Evolutionary conservation across 1,139 yeast genomes (phyloP).

Genomic region (Suhomyces bokatorum): DNA sequence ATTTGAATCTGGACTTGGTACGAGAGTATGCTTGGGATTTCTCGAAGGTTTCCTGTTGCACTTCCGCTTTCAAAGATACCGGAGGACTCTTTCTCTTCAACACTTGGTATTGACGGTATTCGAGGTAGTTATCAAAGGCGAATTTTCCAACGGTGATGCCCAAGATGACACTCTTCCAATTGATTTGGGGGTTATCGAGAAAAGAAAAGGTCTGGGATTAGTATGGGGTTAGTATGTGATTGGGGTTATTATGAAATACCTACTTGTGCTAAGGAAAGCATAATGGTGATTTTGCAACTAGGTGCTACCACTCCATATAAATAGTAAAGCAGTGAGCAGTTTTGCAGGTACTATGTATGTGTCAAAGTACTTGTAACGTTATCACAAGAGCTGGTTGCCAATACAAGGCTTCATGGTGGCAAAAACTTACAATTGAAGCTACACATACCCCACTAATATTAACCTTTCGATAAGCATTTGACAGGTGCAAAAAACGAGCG

Average conservation of each 20-base stretch:
- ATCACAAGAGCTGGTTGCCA: too few species aligned
- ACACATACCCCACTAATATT: too few species aligned
- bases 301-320: neutral
- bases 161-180: slow-evolving; percentile 76
- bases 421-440: too few species aligned
- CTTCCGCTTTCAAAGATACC: slow-evolving; percentile 59
- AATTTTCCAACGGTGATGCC: slow-evolving; percentile 79
- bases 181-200: slow-evolving; percentile 58
- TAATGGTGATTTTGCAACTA: neutral
- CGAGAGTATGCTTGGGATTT: slow-evolving; percentile 80
- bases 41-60: slow-evolving; percentile 69
- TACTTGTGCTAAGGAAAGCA: slow-evolving; percentile 26
- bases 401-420: too few species aligned
- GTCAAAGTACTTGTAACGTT: too few species aligned
- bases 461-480: too few species aligned
- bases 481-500: too few species aligned
- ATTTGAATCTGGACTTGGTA: slow-evolving; percentile 75
- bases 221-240: neutral
- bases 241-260: slow-evolving; percentile 7
- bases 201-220: slow-evolving; percentile 31
- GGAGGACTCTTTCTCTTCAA: slow-evolving; percentile 61
- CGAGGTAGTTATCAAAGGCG: slow-evolving; percentile 70
- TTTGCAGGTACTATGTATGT: too few species aligned
- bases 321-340: neutral
- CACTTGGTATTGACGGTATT: slow-evolving; percentile 74